phyloP scores from a whole-genome alignment of 73 alveolate genomes.

The Uronychia binucleata region DNA sequence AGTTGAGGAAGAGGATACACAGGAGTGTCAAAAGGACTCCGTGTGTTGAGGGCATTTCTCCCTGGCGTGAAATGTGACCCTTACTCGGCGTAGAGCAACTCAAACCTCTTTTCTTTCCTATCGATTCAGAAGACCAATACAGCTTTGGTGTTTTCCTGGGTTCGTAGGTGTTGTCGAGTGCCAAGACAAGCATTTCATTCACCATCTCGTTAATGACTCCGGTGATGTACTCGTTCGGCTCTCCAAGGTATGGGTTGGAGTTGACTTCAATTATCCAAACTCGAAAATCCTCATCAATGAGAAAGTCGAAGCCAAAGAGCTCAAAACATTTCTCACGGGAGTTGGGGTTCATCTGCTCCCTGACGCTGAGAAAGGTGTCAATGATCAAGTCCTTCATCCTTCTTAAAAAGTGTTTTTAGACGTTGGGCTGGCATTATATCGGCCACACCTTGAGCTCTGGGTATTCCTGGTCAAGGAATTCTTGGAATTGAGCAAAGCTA shows the following conservation, averaged over 20 bases:
- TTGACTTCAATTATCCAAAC: conserved; percentile 75
- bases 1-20: conserved; percentile 36
- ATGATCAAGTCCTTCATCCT: conserved; percentile 43
- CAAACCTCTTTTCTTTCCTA: no score
- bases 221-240: conserved; percentile 61
- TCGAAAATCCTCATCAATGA: conserved; percentile 74
- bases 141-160: no score
- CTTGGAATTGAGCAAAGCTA: conserved; percentile 72
- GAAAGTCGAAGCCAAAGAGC: conserved; percentile 78
- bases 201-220: conserved; percentile 40
- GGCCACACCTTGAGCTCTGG: conserved; percentile 39
- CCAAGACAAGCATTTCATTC: conserved; percentile 26
- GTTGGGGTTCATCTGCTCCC: conserved; percentile 47
- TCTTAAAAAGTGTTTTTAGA: conserved; percentile 34
- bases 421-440: no score
- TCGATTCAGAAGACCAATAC: no score
- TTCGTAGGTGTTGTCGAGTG: conserved; percentile 31
- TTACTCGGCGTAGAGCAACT: conserved; percentile 23
- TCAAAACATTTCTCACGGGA: conserved; percentile 70
- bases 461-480: conserved; percentile 40
- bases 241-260: conserved; percentile 73
- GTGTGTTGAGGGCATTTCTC: conserved; percentile 2
- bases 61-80: no score
- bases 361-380: conserved; percentile 11
- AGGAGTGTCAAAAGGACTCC: conserved; percentile 7